Evolutionary conservation across 495 filamentous ascomycete genomes (phyloP), one percentile per base, ranked within the genome.

Genomic region (Penicillium riverlandense): DNA sequence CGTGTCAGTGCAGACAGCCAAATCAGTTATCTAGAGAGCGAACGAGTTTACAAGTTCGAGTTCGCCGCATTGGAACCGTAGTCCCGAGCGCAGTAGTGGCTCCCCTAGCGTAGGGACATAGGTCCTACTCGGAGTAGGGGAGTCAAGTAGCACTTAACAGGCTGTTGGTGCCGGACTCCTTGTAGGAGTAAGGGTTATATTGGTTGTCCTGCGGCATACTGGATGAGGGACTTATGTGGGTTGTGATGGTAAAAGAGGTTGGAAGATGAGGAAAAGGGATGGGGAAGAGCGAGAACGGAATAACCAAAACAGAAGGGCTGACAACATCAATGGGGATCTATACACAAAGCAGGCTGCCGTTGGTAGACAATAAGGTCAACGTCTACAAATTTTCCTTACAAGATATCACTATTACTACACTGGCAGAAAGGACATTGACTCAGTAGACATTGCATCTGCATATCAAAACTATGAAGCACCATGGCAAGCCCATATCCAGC

Each of bases 41-140:
- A 32, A 63, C 67, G 29, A 38, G 45, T 71, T 71, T 70, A 70
- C n/a, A 48, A 39, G 35, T 67, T 70, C 22, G 32, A 34, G 43
- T 67, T 66, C 15, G 54, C 39, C 29, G 56, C 53, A 6, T 32
- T 48, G 11, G 41, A 43, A 15, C 63, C 66, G 37, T 65, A 68
- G 50, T 70, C 67, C 31, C 65, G 61, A 28, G 43, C 37, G 43
- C 63, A 67, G 45, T 64, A 70, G 50, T 65, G 67, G 44, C 71
- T 69, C 14, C 62, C 63, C 63, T 70, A 46, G 4, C 22, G 22
- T 2, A 22, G 22, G 22, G 22, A 4, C 22, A 4, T 22, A 22
- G 4, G 4, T 22, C 6, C 22, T 22, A 3, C 22, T 22, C 22
- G 0, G 2, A 22, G 4, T 22, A 22, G 22, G 22, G 22, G 22